Percentiles rank a stretch among this genome's conserved stretches.
phyloP scores from a whole-genome alignment of 78 protist species.

The Dictyostelium brefeldianum region DNA sequence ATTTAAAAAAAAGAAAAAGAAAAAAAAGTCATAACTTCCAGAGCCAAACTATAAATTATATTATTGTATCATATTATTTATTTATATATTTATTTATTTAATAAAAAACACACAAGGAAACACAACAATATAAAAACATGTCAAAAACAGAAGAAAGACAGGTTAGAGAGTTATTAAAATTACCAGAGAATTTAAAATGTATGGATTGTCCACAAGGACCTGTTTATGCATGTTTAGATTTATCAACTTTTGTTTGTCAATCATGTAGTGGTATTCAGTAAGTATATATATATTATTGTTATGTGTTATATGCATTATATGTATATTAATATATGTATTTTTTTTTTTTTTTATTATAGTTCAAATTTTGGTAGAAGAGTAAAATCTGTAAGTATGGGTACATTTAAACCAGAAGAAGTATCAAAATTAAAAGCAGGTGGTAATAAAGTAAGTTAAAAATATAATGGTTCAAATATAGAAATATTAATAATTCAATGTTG shows the following conservation, averaged over 20 bases:
- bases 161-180: conserved; percentile 67
- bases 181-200: conserved; percentile 82
- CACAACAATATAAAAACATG: not conserved
- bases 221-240: conserved; percentile 71
- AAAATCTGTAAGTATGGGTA: conserved; percentile 84
- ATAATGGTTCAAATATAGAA: too few relatives aligned
- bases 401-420: conserved; percentile 86
- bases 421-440: conserved; percentile 71
- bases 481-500: not conserved
- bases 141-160: conserved; percentile 57
- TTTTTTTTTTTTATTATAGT: conserved; percentile 24
- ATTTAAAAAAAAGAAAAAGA: not conserved
- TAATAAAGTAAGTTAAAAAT: conserved; percentile 45
- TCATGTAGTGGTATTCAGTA: conserved; percentile 89
- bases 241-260: conserved; percentile 83
- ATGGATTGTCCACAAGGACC: conserved; percentile 86
- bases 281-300: too few relatives aligned
- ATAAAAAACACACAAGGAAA: not conserved
- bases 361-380: conserved; percentile 78
- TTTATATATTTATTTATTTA: not conserved
- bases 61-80: not conserved
- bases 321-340: not conserved
- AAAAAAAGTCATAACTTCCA: not conserved
- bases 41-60: not conserved
- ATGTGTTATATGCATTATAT: too few relatives aligned